A percentile compares a stretch with the other conserved stretches of the same genome.
Evolutionary conservation across 164 flowering plant genomes (phyloP).

Genomic region (Magnolia changhungtana): DNA sequence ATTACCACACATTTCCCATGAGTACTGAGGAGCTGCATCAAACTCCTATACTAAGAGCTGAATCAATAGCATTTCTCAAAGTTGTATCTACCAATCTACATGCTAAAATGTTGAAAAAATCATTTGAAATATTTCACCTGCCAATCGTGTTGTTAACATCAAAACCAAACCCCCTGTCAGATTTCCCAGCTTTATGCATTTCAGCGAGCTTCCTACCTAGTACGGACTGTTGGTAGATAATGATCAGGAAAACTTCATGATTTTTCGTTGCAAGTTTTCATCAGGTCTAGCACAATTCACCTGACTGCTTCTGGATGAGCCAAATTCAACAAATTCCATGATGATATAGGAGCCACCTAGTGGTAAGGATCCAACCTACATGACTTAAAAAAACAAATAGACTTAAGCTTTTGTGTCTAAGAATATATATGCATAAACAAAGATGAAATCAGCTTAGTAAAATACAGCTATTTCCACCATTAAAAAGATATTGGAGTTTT

Average conservation of each 20-base stretch:
- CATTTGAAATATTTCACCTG: slow-evolving; percentile 42
- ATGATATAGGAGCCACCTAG: slow-evolving; percentile 89
- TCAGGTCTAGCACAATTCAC: slow-evolving; percentile 30
- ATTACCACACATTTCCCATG: too few relatives aligned
- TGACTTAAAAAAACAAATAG: slow-evolving; percentile 9
- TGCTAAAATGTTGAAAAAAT: neutral
- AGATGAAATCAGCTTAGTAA: neutral
- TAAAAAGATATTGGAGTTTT: neutral
- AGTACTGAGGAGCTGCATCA: too few relatives aligned
- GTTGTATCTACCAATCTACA: neutral
- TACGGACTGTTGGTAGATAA: slow-evolving; percentile 43
- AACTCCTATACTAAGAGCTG: too few relatives aligned
- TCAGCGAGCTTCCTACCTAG: slow-evolving; percentile 91
- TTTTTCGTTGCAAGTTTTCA: neutral
- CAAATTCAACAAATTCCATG: slow-evolving; percentile 91
- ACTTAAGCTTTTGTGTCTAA: neutral
- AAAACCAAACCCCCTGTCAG: slow-evolving; percentile 85
- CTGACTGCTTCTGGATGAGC: slow-evolving; percentile 79
- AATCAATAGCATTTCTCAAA: neutral
- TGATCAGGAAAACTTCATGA: slow-evolving; percentile 2
- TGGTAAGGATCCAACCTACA: slow-evolving; percentile 79
- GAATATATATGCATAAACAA: too few relatives aligned
- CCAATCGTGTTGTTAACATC: slow-evolving; percentile 90
- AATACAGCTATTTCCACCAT: neutral
- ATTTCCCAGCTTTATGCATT: slow-evolving; percentile 90